Percentiles rank a stretch among this genome's conserved stretches.
These are phyloP conservation scores for Limnomonas spitsbergensis DNA, from an alignment of 139 green algal species.

Conservation along the genomic window DNA sequence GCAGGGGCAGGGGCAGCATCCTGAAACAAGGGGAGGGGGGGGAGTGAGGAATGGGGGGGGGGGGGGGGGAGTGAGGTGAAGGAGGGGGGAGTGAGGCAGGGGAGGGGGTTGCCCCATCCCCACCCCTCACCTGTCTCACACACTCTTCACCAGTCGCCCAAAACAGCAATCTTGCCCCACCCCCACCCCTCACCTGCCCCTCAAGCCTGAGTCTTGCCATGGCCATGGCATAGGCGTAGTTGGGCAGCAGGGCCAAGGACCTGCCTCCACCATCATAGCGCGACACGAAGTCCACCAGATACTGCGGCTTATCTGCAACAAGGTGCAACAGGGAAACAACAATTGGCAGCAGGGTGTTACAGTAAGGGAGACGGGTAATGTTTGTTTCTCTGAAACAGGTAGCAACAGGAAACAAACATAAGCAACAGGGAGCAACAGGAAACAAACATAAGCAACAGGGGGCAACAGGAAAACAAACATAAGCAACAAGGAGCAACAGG, in stretches of 20 bases:
- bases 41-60: background rate
- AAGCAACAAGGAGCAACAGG: too few species aligned
- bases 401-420: too few species aligned
- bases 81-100: background rate
- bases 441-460: too few species aligned
- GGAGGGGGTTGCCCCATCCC: background rate
- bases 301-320: slow-evolving; percentile 24
- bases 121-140: background rate
- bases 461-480: too few species aligned
- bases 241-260: slow-evolving; percentile 72
- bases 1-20: too few species aligned
- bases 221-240: slow-evolving; percentile 71
- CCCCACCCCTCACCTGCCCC: background rate
- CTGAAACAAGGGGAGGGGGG: too few species aligned
- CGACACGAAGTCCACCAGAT: slow-evolving; percentile 54
- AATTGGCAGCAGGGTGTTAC: too few species aligned
- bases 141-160: too few species aligned
- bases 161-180: too few species aligned
- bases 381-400: too few species aligned
- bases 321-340: slow-evolving; percentile 3
- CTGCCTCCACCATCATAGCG: slow-evolving; percentile 43
- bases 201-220: slow-evolving; percentile 44
- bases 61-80: background rate
- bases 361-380: too few species aligned
- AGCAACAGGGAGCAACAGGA: too few species aligned